Evolutionary conservation across 495 filamentous ascomycete species (phyloP), one percentile per base, ranked within the genome.

Genomic region (Collariella sp.): DNA sequence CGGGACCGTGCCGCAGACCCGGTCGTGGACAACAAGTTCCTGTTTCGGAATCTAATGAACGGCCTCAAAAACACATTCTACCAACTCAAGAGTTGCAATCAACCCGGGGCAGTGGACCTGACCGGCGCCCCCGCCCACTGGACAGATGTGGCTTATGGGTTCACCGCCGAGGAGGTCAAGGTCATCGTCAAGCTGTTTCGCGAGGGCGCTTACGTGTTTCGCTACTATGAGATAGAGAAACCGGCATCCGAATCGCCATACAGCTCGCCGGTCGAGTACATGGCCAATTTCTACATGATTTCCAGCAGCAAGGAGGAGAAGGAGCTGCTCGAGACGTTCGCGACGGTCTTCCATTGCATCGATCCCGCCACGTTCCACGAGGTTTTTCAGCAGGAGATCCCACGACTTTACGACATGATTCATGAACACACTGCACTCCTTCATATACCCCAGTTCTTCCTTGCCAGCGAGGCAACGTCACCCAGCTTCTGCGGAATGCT

Each of bases 281-380:
- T 94, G 72, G 87, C 88, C 1, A 95, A 90, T 52, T 89, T 91
- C 59, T 94, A 95, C 65, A 91, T 91, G 72, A 84, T 90, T 15
- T 88, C 89, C 0, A 91, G 87, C 66, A 84, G 83, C 50, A 94
- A 95, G 55, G 94, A 97, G 64, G 94, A 99, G 66, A 99, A 97
- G 65, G 94, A 99, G 50, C 79, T 99, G 34, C 78, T 99, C 9
- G 94, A 99, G 70, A 95, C 88, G 10, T 99, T 99, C 60, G 94
- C 91, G 9, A 97, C 93, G 0, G 89, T 97, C 13, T 99, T 99
- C 64, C 93, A 99, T 63, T 93, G 89, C 70, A 94, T 99, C 61
- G 94, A 99, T 64, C 94, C 93, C 4, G 94, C 94, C 1, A 96
- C 91, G 3, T 99, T 99, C 63, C 88, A 99, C 63, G 94, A 99